Evolutionary conservation across 495 filamentous ascomycete species (phyloP), one percentile per base, ranked within the genome.

Genomic region (Tuber borchii): DNA sequence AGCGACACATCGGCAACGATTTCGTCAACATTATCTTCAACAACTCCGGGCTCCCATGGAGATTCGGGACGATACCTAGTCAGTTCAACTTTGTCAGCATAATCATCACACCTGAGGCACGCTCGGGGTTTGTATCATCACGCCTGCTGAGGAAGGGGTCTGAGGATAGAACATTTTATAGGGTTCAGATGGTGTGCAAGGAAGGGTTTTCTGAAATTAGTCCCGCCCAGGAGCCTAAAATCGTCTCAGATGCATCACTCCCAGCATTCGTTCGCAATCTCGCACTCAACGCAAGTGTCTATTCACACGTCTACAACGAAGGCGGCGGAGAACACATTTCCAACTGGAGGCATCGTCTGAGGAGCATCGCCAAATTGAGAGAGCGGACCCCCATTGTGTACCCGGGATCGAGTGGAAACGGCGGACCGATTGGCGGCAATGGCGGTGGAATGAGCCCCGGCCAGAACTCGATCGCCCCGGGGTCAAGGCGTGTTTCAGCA

Each of bases 21-120:
- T 96, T 91, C 80, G 96, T 99, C 78, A 98, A 96, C 80, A 97
- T 99, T 79, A 90, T 99, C 71, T 99, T 94, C 86, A 99, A 99
- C 83, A 92, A 95, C 75, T 97, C 94, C 22, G 95, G 97, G 39
- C 82, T 89, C 40, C 90, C 93, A 0, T 98, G 97, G 86, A 87
- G 89, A 73, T 96, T 97, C 80, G 90, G 97, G 83, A 97, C 93
- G 6, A 94, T 99, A 76, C 93, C 93, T 0, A 94, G 93, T 0
- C 91, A 93, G 77, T 97, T 98, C 86, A 97, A 97, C 83, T 95
- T 90, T 77, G 93, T 98, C 84, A 93, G 97, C 84, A 98, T 99
- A 78, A 90, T 97, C 78, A 93, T 99, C 82, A 93, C 92, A 2
- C 96, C 96, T 0, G 92, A 93, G 56, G 93, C 91, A 42, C 87